These are phyloP conservation scores for Mortierella sp. DNA, from an alignment of 371 early-diverging fungal species.

Conservation along the genomic window DNA sequence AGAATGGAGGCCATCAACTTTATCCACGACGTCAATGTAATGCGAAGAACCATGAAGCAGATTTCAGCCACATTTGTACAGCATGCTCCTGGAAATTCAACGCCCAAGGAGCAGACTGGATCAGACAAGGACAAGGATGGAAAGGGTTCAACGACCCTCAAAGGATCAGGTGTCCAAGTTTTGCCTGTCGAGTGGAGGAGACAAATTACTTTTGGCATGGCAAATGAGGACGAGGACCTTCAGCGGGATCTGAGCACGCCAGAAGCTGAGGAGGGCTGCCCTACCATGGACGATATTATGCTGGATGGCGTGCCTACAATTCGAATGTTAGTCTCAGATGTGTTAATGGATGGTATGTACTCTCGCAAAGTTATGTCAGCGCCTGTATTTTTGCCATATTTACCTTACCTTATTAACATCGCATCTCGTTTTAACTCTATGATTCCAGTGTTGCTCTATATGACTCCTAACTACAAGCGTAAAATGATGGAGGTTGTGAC, in stretches of 20 bases:
- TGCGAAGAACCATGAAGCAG: slow-evolving; percentile 76
- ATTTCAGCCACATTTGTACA: slow-evolving; percentile 58
- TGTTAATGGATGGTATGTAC: slow-evolving; percentile 80
- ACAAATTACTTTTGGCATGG: slow-evolving; percentile 80
- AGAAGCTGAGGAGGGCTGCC: slow-evolving; percentile 69
- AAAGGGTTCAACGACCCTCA: slow-evolving; percentile 29
- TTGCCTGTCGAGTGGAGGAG: slow-evolving; percentile 89
- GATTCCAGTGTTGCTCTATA: slow-evolving; percentile 79
- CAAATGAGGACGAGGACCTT: slow-evolving; percentile 60
- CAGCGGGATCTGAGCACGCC: slow-evolving; percentile 70
- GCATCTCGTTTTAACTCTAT: not conserved
- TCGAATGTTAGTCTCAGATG: slow-evolving; percentile 84
- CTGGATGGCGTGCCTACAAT: slow-evolving; percentile 87
- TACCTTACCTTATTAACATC: not conserved
- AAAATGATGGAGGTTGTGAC: slow-evolving; percentile 83
- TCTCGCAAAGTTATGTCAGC: not conserved
- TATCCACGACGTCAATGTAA: slow-evolving; percentile 80
- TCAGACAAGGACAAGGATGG: slow-evolving; percentile 30
- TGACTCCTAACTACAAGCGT: slow-evolving; percentile 85
- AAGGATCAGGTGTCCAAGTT: slow-evolving; percentile 77
- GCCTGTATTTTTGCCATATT: not conserved
- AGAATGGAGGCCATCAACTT: slow-evolving; percentile 78
- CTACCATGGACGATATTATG: slow-evolving; percentile 81
- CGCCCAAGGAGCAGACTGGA: slow-evolving; percentile 20
- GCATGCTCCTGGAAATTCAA: slow-evolving; percentile 22